Evolutionary conservation across 139 green algal genomes (phyloP).

Genomic region (Pleodorina starrii): DNA sequence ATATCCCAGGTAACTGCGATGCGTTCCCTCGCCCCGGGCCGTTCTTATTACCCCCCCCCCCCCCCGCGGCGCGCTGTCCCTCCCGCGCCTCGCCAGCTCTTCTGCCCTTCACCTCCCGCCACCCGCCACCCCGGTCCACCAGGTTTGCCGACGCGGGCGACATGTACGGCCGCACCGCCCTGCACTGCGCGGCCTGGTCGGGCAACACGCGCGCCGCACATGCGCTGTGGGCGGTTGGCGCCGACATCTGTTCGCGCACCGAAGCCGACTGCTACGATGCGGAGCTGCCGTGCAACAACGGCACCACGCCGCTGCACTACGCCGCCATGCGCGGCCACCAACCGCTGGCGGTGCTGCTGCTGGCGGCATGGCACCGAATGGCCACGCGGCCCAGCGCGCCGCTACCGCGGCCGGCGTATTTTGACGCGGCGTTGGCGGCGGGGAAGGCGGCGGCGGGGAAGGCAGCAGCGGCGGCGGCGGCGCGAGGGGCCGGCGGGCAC

Average conservation of each 20-base stretch:
- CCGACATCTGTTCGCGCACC: constrained; percentile 38
- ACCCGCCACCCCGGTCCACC: background rate
- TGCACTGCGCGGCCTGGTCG: constrained; percentile 55
- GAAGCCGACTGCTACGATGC: constrained; percentile 53
- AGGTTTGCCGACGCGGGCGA: constrained; percentile 29
- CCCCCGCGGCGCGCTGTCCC: too few species aligned
- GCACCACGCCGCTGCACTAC: constrained; percentile 56
- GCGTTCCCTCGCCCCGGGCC: too few species aligned
- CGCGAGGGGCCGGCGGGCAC: too few species aligned
- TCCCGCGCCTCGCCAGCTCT: too few species aligned
- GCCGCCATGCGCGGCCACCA: constrained; percentile 56
- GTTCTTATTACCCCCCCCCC: too few species aligned
- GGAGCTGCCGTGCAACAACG: constrained; percentile 57
- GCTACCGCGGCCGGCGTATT: background rate
- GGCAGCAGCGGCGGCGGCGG: too few species aligned
- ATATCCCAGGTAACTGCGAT: too few species aligned
- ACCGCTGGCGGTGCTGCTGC: constrained; percentile 32
- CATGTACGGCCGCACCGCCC: constrained; percentile 47
- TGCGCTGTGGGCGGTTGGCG: constrained; percentile 44
- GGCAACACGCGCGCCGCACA: constrained; percentile 36
- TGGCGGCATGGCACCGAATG: constrained; percentile 42
- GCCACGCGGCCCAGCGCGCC: background rate
- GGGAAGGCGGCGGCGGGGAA: too few species aligned
- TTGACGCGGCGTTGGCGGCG: background rate
- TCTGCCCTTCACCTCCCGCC: too few species aligned